Conservation (phyloP, 208 protist genomes). For the Trichomonas vaginalis region DNA sequence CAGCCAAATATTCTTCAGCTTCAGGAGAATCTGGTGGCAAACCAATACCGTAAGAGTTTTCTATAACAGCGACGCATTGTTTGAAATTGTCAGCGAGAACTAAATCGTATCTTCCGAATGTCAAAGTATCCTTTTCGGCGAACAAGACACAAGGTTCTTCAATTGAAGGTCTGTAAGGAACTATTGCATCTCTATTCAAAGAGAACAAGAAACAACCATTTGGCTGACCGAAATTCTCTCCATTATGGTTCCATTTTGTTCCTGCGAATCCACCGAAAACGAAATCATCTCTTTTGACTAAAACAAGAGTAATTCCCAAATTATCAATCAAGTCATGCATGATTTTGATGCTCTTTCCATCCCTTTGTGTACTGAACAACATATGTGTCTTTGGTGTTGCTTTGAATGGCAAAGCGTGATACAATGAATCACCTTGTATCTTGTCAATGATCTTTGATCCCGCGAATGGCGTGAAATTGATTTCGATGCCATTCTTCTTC, state of each 20-base stretch:
- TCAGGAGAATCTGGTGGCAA: not conserved
- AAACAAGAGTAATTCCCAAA: not conserved
- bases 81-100: not conserved
- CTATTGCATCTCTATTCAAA: not conserved
- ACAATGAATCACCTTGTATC: not conserved
- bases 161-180: not conserved
- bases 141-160: not conserved
- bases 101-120: not conserved
- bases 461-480: not conserved
- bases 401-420: not conserved
- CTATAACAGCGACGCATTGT: not conserved
- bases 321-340: not conserved
- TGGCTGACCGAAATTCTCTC: not conserved
- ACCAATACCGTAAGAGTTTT: slow-evolving; percentile 12
- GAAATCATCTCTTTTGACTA: not conserved
- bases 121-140: not conserved
- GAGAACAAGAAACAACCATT: not conserved
- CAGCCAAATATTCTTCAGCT: not conserved
- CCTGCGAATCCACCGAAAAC: not conserved
- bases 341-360: not conserved
- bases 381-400: not conserved
- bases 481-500: not conserved
- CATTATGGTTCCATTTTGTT: not conserved
- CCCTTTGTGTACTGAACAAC: not conserved
- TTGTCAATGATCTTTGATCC: not conserved